Evolutionary conservation across 2,329 filamentous ascomycete genomes (phyloP).

Genomic region (Fusarium acutatum): DNA sequence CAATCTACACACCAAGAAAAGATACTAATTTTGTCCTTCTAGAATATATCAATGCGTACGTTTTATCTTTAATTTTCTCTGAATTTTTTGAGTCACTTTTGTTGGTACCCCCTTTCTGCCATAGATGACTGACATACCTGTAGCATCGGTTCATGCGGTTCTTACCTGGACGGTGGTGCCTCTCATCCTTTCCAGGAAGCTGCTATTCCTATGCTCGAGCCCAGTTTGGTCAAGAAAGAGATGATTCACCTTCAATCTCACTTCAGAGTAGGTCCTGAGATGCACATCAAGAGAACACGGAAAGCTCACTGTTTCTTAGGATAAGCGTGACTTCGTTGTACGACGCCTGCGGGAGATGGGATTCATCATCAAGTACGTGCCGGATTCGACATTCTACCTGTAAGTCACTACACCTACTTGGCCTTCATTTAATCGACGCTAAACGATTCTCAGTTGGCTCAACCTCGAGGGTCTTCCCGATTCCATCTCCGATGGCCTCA

Average conservation of each 20-base stretch:
- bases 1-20: not conserved
- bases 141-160: conserved; percentile 84
- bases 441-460: conserved; percentile 53
- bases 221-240: conserved; percentile 78
- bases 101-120: not conserved
- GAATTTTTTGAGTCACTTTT: not conserved
- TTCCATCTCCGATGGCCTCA: conserved; percentile 90
- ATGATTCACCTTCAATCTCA: conserved; percentile 91
- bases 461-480: conserved; percentile 74
- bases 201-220: conserved; percentile 92
- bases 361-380: conserved; percentile 83
- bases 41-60: not conserved
- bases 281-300: not conserved
- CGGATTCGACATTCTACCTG: conserved; percentile 94
- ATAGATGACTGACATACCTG: not conserved
- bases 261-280: conserved; percentile 67
- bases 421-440: not conserved
- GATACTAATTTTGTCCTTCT: not conserved
- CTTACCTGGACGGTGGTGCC: conserved; percentile 92
- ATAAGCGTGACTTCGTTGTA: conserved; percentile 93
- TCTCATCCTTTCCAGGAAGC: conserved; percentile 97
- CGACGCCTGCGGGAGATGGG: conserved; percentile 83
- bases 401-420: conserved; percentile 54
- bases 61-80: not conserved
- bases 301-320: conserved; percentile 48